These are phyloP conservation scores for Endocalyx cinctus DNA, from an alignment of 2,329 filamentous ascomycete genomes.

Conservation along the genomic window DNA sequence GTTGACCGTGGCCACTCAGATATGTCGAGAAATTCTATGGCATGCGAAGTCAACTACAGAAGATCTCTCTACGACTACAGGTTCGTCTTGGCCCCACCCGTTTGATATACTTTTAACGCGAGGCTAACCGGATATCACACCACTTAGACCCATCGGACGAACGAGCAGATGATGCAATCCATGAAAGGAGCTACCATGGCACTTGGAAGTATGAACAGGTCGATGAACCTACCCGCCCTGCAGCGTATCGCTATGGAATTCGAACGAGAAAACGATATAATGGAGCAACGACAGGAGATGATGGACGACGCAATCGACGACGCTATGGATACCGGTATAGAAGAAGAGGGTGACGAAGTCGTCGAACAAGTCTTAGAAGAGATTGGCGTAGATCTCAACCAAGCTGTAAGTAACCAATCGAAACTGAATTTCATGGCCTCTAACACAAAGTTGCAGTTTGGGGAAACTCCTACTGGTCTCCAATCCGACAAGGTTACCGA, in stretches of 20 bases:
- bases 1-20: conserved; percentile 41
- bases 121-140: too few relatives aligned
- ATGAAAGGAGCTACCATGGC: conserved; percentile 97
- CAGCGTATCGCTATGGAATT: conserved; percentile 99
- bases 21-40: conserved; percentile 98
- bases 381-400: conserved; percentile 89
- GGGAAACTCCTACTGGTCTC: conserved; percentile 82
- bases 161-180: conserved; percentile 99
- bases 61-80: conserved; percentile 92
- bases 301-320: conserved; percentile 99
- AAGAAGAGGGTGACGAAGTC: conserved; percentile 95
- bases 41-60: conserved; percentile 95
- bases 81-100: too few relatives aligned
- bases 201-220: conserved; percentile 92
- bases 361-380: conserved; percentile 96
- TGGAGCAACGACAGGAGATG: conserved; percentile 99
- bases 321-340: conserved; percentile 81
- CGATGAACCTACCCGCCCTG: conserved; percentile 93
- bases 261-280: conserved; percentile 96
- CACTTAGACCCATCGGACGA: conserved; percentile 89
- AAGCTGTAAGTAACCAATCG: conserved; percentile 61
- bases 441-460: conserved; percentile 58
- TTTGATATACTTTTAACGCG: too few relatives aligned
- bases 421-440: too few relatives aligned
- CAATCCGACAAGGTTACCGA: conserved; percentile 71